These are phyloP conservation scores for Dryas drummondii DNA, from an alignment of 306 rosid species.

Conservation along the genomic window DNA sequence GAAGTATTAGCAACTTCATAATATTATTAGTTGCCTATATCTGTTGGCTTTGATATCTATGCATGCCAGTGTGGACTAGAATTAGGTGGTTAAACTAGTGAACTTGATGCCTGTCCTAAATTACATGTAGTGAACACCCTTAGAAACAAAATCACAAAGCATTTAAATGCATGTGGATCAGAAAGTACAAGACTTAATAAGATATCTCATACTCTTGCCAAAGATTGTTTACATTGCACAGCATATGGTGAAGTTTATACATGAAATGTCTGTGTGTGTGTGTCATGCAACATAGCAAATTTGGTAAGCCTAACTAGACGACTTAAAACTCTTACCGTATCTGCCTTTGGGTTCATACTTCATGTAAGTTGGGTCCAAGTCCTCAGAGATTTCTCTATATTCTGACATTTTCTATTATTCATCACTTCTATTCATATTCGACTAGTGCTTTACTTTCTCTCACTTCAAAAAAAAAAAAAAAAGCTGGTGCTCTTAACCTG, in stretches of 20 bases:
- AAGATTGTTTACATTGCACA: background rate
- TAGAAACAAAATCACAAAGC: background rate
- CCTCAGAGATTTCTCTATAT: background rate
- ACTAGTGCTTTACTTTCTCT: background rate
- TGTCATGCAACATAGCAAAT: background rate
- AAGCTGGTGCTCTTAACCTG: background rate
- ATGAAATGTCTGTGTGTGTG: background rate
- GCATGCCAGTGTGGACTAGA: background rate
- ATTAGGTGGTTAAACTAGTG: background rate
- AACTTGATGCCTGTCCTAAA: background rate
- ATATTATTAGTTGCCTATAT: background rate
- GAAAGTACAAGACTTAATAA: background rate
- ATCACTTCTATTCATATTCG: background rate
- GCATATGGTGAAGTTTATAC: background rate
- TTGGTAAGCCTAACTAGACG: too few relatives aligned
- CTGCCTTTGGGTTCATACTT: too few relatives aligned
- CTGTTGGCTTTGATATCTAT: slow-evolving; percentile 1
- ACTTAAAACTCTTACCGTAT: too few relatives aligned
- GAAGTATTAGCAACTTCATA: background rate
- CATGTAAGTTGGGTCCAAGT: too few relatives aligned
- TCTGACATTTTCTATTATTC: background rate
- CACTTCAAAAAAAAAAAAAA: too few relatives aligned
- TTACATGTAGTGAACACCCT: background rate
- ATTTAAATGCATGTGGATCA: background rate
- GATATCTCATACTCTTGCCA: background rate